Conservation (phyloP, 441 rosid genomes). For the Flueggea neowawraea region DNA sequence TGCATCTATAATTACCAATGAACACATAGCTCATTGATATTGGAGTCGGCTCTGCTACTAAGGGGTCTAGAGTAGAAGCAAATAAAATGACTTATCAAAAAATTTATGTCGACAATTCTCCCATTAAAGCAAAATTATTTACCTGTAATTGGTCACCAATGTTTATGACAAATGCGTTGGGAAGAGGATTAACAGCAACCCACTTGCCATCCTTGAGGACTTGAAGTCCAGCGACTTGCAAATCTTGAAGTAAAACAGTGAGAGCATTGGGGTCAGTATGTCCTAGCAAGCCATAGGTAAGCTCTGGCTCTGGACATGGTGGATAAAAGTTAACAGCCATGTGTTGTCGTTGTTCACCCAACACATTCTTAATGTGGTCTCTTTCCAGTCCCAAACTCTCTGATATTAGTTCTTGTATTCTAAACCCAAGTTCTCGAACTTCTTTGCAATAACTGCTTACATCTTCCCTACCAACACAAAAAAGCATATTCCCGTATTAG, state of each 20-base stretch:
- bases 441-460: constrained; percentile 34
- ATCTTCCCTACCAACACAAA: constrained; percentile 22
- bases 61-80: no score
- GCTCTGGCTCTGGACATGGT: constrained; percentile 52
- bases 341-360: constrained; percentile 57
- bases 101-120: no score
- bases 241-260: constrained; percentile 53
- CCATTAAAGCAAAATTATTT: not conserved
- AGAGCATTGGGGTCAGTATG: constrained; percentile 48
- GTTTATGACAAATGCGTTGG: constrained; percentile 49
- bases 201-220: constrained; percentile 43
- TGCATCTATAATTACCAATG: not conserved
- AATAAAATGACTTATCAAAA: no score
- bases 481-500: not conserved
- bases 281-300: constrained; percentile 44
- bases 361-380: constrained; percentile 21
- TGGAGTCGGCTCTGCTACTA: no score
- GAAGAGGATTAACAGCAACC: constrained; percentile 46
- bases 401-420: constrained; percentile 43
- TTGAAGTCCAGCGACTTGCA: constrained; percentile 38
- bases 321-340: constrained; percentile 66
- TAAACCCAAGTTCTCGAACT: constrained; percentile 35
- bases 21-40: no score
- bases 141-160: constrained; percentile 63
- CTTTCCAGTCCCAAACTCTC: constrained; percentile 47